Base-by-base conservation (phyloP, 805 yeast genomes). In the Wickerhamiella qilinensis region DNA sequence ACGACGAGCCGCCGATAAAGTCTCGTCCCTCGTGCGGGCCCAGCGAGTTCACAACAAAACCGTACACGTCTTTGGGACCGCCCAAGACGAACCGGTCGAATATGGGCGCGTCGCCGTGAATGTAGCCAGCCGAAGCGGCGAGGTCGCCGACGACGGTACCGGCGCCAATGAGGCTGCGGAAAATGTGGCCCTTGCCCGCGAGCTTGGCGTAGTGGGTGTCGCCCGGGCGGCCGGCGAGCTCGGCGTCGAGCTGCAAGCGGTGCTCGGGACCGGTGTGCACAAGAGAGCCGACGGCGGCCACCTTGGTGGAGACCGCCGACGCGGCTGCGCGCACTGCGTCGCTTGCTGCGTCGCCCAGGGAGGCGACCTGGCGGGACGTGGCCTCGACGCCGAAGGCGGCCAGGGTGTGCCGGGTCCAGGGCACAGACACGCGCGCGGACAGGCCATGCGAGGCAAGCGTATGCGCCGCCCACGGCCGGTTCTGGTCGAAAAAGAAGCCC, bases 61-160 rank as follows among this genome's bases (percentile, higher is more conserved):
- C 83, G 46, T 75, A 64, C 28, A 83, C 70, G 39, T 73, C 73
- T 41, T 71, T 67, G 25, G 72, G 67, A 0, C 93, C 93, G 16
- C 93, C 91, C 35, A 79, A 63, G 51, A 77, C 80, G 54, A 84
- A 86, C 47, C 77, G 70, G 58, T 88, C 97, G 46, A 75, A 65
- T 21, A 77, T 56, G 47, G 77, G 80, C 2, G 78, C 59, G 39
- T 59, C 39, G 43, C 50, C 42, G 30, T 36, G 43, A 28, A 52
- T 35, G 29, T 38, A 43, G n/a, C 56, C 56, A 4, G 43, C 35
- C 5, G 38, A 28, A 22, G 43, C 48, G 6, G 35, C 16, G 22
- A 46, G 31, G 20, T 46, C 41, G 22, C 51, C 40, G 14, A 44
- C 45, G 5, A 53, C 37, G n/a, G 45, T 42, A 24, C 46, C 44